Percentiles rank a stretch among this genome's conserved stretches.
Evolutionary conservation across 1,139 yeast genomes (phyloP).

Genomic region (Eremothecium gossypii): DNA sequence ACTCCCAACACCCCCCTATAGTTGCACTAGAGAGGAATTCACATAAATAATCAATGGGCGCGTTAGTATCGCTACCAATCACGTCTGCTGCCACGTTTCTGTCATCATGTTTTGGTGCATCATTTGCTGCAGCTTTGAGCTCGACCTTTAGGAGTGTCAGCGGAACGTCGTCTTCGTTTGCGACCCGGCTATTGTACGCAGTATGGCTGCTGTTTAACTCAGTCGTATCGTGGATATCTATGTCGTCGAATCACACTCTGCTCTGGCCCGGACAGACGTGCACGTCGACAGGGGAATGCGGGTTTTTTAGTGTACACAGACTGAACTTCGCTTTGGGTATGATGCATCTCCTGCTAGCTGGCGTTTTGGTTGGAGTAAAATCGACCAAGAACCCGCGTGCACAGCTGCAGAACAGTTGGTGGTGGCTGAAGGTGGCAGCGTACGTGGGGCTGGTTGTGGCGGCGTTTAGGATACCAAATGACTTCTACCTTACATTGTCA

Average conservation of each 20-base stretch:
- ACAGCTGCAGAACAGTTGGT: conserved; percentile 78
- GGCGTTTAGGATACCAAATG: conserved; percentile 77
- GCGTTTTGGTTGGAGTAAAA: conserved; percentile 59
- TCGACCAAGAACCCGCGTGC: conserved; percentile 77
- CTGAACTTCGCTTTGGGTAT: conserved; percentile 81
- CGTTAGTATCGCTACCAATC: conserved; percentile 58
- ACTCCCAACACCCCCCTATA: too few relatives aligned
- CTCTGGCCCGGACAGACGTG: conserved; percentile 71
- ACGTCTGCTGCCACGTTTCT: conserved; percentile 56
- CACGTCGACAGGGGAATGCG: conserved; percentile 73
- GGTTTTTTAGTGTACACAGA: conserved; percentile 88
- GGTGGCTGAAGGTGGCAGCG: conserved; percentile 66
- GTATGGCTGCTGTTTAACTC: conserved; percentile 67
- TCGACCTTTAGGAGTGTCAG: conserved; percentile 36
- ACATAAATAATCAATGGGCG: conserved; percentile 53
- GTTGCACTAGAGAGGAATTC: too few relatives aligned
- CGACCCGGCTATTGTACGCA: conserved; percentile 80
- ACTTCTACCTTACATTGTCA: conserved; percentile 83
- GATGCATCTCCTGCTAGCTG: conserved; percentile 66
- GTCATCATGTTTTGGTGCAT: conserved; percentile 81
- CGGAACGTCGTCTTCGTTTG: conserved; percentile 61
- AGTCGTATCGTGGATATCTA: conserved; percentile 73
- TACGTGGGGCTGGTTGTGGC: conserved; percentile 52
- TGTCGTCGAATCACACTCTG: conserved; percentile 74
- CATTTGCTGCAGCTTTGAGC: conserved; percentile 65